A percentile compares a stretch with the other conserved stretches of the same genome.
These are phyloP conservation scores for Pterulicium gracile DNA, from an alignment of 1,284 basidiomycete species.

Conservation along the genomic window DNA sequence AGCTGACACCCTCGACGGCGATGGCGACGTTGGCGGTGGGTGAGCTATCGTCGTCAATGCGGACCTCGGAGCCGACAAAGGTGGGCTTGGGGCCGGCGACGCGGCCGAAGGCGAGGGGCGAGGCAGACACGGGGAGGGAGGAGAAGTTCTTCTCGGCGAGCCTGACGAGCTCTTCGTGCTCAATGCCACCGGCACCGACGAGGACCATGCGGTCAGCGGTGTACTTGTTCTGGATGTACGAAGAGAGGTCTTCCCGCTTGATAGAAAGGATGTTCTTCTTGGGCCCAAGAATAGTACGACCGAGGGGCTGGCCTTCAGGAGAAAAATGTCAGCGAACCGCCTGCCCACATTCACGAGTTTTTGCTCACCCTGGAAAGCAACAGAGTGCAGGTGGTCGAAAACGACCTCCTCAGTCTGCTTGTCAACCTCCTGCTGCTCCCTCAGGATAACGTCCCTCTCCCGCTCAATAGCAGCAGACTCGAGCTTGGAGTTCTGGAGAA, in stretches of 20 bases:
- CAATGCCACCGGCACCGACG: constrained; percentile 92
- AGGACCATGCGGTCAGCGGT: constrained; percentile 98
- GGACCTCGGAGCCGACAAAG: constrained; percentile 94
- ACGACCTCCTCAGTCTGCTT: constrained; percentile 98
- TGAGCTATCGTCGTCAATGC: constrained; percentile 88
- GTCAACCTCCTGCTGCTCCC: constrained; percentile 99
- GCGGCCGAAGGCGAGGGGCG: constrained; percentile 84
- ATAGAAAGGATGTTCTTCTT: constrained; percentile 97
- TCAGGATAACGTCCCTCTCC: constrained; percentile 93
- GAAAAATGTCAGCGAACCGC: constrained; percentile 6
- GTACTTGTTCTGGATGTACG: constrained; percentile 98
- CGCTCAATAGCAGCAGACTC: constrained; percentile 86
- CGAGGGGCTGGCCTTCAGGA: constrained; percentile 69
- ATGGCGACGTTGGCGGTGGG: constrained; percentile 91
- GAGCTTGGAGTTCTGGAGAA: constrained; percentile 95
- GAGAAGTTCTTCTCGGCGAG: constrained; percentile 94
- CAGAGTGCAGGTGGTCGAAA: constrained; percentile 94
- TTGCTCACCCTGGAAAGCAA: constrained; percentile 90
- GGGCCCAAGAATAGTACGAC: constrained; percentile 95
- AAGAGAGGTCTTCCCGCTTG: constrained; percentile 79
- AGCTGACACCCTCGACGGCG: constrained; percentile 96
- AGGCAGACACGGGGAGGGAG: constrained; percentile 76
- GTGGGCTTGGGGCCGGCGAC: constrained; percentile 64
- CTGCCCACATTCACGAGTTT: constrained; percentile 4
- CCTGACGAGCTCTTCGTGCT: constrained; percentile 88